Base-by-base conservation (phyloP, 2,329 filamentous ascomycete species). In the Alternaria rosae region DNA sequence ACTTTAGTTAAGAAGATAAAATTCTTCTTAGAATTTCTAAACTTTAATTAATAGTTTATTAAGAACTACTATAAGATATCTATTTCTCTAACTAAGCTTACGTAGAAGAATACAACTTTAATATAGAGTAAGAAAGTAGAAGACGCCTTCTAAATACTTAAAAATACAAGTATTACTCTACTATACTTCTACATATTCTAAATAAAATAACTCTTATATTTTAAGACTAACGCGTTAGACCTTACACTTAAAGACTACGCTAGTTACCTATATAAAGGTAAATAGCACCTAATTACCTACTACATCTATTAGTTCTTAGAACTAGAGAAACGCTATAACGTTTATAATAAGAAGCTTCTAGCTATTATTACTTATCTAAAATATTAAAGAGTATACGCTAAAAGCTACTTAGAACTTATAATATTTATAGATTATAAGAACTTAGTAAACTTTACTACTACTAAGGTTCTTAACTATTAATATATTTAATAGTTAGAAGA, bases 1-100 rank as follows among this genome's bases (percentile, higher is more conserved):
- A 61, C 10, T 5, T 68, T 13, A 12, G 54, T 71, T 6, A 65
- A 65, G 23, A 61, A 65, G 9, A 65, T 71, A 3, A 61, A 70
- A 61, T 59, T 38, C 1, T 78, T 79, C 54, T 10, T 79, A 25
- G 69, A 71, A 13, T 77, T 80, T 42, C 58, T 55, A 9, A 78
- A 79, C 45, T 80, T 74, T 58, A 78, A 80, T 56, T 57, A 70
- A 7, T 23, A 61, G 10, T 78, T 78, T 55, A 72, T 79, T 21
- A 38, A 66, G 8, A 20, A 63, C 1, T 76, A 26, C 32, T 43
- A 3, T 21, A 9, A 28, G 9, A 43, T 62, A 0, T 44, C 28
- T 25, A 17, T 20, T 28, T 57, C 32, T 4, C n/a, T 64, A 38
- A 70, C 51, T 12, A 45, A 48, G n/a, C 52, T 65, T 21, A 53